phyloP scores from a whole-genome alignment of 1,284 basidiomycete species.

The Sutorius eximius region DNA sequence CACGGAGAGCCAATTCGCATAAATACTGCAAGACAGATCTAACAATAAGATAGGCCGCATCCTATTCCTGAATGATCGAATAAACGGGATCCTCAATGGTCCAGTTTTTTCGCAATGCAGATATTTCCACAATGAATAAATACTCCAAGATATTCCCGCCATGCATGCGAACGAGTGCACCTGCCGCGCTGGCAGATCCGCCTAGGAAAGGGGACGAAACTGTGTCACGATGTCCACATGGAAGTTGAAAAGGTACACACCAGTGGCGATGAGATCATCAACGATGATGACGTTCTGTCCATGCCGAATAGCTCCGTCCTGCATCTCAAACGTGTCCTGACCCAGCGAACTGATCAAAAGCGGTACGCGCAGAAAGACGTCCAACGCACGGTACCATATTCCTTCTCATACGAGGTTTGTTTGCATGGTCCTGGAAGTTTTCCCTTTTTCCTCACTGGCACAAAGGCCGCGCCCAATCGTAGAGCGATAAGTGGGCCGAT shows the following conservation, averaged over 20 bases:
- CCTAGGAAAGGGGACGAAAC: constrained; percentile 45
- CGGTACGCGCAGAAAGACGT: background rate
- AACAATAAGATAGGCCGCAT: constrained; percentile 21
- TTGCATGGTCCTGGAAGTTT: constrained; percentile 91
- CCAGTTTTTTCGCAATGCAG: constrained; percentile 38
- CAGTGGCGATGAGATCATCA: constrained; percentile 97
- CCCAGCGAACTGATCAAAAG: constrained; percentile 4
- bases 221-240: constrained; percentile 1
- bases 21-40: constrained; percentile 8
- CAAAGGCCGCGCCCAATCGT: constrained; percentile 91
- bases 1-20: background rate
- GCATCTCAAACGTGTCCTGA: constrained; percentile 94
- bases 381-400: constrained; percentile 79
- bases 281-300: constrained; percentile 88
- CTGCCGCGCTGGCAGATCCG: constrained; percentile 93
- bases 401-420: constrained; percentile 84
- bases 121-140: constrained; percentile 90
- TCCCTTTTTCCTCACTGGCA: constrained; percentile 92
- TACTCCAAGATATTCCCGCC: constrained; percentile 90
- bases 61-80: constrained; percentile 79
- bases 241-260: constrained; percentile 41
- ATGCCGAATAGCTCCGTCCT: constrained; percentile 78
- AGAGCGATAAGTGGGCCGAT: constrained; percentile 92
- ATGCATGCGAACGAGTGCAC: constrained; percentile 82
- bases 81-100: constrained; percentile 84